These are phyloP conservation scores for Xylaria sp. DNA, from an alignment of 2,329 filamentous ascomycete species.

Conservation along the genomic window DNA sequence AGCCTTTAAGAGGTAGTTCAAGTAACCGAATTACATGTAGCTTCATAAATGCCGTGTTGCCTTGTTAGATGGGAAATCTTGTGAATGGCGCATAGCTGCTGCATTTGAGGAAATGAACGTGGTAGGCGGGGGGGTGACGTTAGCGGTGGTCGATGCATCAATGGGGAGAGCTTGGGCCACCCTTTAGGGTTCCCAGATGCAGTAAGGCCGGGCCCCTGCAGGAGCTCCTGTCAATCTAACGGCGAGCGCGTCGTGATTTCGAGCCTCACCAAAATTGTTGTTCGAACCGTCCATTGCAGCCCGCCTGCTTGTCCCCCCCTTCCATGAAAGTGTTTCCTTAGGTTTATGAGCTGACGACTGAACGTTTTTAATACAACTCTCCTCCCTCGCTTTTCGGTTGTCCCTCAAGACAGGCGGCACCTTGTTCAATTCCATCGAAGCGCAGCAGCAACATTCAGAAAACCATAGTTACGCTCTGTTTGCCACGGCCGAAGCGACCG, in stretches of 20 bases:
- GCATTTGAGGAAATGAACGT: no score
- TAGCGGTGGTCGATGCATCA: constrained; percentile 10
- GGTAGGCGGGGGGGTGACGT: not conserved
- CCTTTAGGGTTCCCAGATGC: not conserved
- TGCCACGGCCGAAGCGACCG: not conserved
- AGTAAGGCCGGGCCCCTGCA: constrained; percentile 20
- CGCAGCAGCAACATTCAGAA: constrained; percentile 8
- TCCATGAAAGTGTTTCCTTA: constrained; percentile 14
- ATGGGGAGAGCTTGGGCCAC: constrained; percentile 14
- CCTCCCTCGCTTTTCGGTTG: constrained; percentile 8
- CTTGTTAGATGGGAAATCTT: not conserved
- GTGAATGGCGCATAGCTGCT: no score
- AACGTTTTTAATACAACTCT: not conserved
- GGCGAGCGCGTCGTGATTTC: constrained; percentile 30
- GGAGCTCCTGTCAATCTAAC: constrained; percentile 29
- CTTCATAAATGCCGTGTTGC: not conserved
- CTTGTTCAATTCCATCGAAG: not conserved
- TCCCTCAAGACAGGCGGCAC: not conserved
- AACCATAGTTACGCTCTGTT: constrained; percentile 6
- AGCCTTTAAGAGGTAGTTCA: not conserved
- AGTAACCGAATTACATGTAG: not conserved
- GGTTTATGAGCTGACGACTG: constrained; percentile 16
- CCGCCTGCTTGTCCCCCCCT: not conserved
- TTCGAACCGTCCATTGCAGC: constrained; percentile 5
- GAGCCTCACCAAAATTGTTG: constrained; percentile 25